Percentiles rank a stretch among this genome's conserved stretches.
Evolutionary conservation across 2,329 filamentous ascomycete genomes (phyloP).

Genomic region (Mycogone perniciosa): DNA sequence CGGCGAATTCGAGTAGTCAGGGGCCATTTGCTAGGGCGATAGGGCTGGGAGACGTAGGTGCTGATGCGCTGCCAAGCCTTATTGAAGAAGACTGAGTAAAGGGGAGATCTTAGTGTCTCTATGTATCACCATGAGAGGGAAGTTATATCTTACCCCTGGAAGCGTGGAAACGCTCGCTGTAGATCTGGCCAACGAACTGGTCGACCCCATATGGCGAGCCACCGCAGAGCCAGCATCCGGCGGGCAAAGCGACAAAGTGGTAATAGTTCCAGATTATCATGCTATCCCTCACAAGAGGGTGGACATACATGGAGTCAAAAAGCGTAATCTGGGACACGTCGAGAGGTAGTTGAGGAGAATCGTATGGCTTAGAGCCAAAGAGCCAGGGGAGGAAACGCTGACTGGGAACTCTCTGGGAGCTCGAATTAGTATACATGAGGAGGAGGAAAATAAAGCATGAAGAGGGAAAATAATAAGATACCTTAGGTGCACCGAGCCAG

Average conservation of each 20-base stretch:
- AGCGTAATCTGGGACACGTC: constrained; percentile 33
- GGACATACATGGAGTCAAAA: constrained; percentile 38
- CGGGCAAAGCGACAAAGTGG: constrained; percentile 22
- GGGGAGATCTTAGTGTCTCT: neutral
- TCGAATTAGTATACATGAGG: neutral
- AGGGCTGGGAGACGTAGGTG: constrained; percentile 29
- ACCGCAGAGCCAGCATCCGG: constrained; percentile 18
- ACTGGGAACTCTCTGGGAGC: constrained; percentile 10
- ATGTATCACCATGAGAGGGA: neutral
- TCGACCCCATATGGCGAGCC: constrained; percentile 17
- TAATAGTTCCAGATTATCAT: constrained; percentile 34
- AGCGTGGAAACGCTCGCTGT: constrained; percentile 20
- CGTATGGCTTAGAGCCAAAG: constrained; percentile 13
- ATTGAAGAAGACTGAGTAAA: constrained; percentile 25
- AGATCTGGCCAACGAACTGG: constrained; percentile 20
- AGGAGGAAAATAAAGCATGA: neutral
- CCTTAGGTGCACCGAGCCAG: constrained; percentile 20
- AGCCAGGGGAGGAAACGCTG: constrained; percentile 18
- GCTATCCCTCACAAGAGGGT: constrained; percentile 30
- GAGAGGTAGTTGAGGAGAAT: constrained; percentile 19
- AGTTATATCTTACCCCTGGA: constrained; percentile 17
- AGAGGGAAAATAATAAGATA: neutral
- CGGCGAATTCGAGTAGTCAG: constrained; percentile 25
- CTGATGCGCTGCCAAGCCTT: constrained; percentile 30
- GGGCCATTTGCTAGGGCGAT: constrained; percentile 22